Base-by-base conservation (phyloP, 495 filamentous ascomycete species). In the Halenospora varia region DNA sequence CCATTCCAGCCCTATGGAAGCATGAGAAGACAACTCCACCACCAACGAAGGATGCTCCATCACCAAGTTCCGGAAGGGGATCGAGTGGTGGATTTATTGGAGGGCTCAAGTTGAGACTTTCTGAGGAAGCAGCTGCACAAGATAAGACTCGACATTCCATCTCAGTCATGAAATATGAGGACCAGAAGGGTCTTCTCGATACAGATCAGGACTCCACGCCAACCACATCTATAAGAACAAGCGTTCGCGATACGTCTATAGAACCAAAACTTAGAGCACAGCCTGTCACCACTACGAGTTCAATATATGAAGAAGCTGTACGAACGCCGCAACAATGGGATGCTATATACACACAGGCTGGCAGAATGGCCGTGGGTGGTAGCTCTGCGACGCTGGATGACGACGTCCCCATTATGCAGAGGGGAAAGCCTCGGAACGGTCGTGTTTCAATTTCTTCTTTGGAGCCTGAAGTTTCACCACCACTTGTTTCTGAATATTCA, bases 101-200 rank as follows among this genome's bases (percentile, higher is more conserved):
- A 13, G 65, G 65, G 24, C 39, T 64, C 42, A 69, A 68, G 40
- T 60, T 71, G 9, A 65, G 66, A 29, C 56, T 62, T 23, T 62
- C 63, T 15, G 64, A 61, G 22, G 57, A 69, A 42, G 57, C 62
- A 0, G 40, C 50, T 8, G 41, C 59, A 10, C 60, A 70, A 44
- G 57, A 62, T 18, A 50, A 22, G 6, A 57, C 58, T 26, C 51
- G 51, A 35, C 29, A 41, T 25, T n/a, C 45, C 26, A 45, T 55
- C 15, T 45, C 25, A 10, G 23, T 35, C 13, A 4, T 25, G 3
- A 25, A 18, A 29, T 3, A 20, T 19, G 45, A 45, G 17, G 52
- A 60, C 19, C 18, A 3, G 42, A 6, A n/a, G n/a, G 18, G 42
- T 4, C 18, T 45, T 45, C 42, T 45, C 11, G 42, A 45, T 45